Evolutionary conservation across 148 eudicot genomes (phyloP).

Genomic region (Simmondsia chinensis): DNA sequence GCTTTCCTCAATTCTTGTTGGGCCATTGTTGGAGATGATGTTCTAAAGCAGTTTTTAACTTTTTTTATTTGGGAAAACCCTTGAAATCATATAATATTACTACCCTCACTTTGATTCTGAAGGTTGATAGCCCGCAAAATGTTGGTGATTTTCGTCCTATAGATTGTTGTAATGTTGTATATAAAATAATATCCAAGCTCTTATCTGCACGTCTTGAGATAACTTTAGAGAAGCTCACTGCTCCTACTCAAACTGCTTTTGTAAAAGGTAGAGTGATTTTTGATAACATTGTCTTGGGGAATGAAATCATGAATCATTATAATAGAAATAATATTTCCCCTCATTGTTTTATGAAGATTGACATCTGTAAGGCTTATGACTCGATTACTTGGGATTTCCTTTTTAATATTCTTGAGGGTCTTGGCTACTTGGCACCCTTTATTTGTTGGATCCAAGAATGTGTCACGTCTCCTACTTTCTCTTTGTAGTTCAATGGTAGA

Average conservation of each 20-base stretch:
- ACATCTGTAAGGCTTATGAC: background rate
- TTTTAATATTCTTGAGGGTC: background rate
- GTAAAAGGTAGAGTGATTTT: too few relatives aligned
- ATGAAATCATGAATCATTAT: too few relatives aligned
- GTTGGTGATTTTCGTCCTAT: background rate
- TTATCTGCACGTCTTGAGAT: too few relatives aligned
- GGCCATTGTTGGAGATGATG: background rate
- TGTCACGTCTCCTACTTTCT: background rate
- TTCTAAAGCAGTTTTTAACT: background rate
- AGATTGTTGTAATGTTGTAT: background rate
- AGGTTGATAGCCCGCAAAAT: background rate
- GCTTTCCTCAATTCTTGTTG: background rate
- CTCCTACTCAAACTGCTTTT: too few relatives aligned
- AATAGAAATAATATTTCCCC: too few relatives aligned
- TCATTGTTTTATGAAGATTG: too few relatives aligned
- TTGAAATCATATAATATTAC: background rate
- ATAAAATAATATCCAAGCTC: too few relatives aligned
- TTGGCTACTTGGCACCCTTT: background rate
- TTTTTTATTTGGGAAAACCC: background rate
- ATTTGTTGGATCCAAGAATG: background rate
- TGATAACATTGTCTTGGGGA: too few relatives aligned
- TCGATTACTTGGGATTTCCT: background rate
- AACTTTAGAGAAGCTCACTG: too few relatives aligned
- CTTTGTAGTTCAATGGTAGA: background rate
- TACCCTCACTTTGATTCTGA: background rate